phyloP scores from a whole-genome alignment of 108 stramenopile species.

The Skeletonema tropicum region DNA sequence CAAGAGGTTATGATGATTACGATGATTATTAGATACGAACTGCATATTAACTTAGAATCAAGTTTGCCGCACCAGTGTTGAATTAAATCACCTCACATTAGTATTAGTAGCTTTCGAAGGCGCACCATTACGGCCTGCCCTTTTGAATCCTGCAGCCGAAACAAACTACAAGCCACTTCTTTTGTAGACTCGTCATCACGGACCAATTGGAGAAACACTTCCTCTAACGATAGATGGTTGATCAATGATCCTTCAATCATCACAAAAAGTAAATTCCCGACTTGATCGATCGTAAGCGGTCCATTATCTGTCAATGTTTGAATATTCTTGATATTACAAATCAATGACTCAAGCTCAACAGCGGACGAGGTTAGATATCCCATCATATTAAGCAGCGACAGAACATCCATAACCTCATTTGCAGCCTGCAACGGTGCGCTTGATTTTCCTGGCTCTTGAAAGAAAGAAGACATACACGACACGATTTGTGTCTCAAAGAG shows the following conservation, averaged over 20 bases:
- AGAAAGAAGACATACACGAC: conserved; percentile 11
- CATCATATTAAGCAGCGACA: conserved; percentile 26
- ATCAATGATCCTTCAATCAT: conserved; percentile 34
- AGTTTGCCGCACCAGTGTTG: not conserved
- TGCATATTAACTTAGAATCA: not conserved
- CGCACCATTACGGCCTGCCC: not conserved
- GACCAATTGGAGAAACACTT: conserved; percentile 8
- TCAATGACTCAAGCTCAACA: conserved; percentile 12
- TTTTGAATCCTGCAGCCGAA: not conserved
- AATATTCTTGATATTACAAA: conserved; percentile 22
- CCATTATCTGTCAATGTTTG: conserved; percentile 12
- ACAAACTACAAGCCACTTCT: not conserved
- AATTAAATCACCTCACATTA: not conserved
- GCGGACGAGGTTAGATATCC: conserved; percentile 18
- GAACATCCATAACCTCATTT: conserved; percentile 22
- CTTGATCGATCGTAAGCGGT: not conserved
- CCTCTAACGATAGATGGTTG: conserved; percentile 13
- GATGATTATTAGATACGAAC: not conserved
- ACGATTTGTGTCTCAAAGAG: conserved; percentile 28
- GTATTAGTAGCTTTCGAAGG: not conserved
- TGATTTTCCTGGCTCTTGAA: not conserved
- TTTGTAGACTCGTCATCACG: not conserved
- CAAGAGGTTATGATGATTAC: not conserved
- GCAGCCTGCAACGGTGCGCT: conserved; percentile 9
- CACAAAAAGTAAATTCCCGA: conserved; percentile 22